Percentiles rank a stretch among this genome's conserved stretches.
Conservation (phyloP, 2,329 filamentous ascomycete species). For the Xylariaceae sp. region DNA sequence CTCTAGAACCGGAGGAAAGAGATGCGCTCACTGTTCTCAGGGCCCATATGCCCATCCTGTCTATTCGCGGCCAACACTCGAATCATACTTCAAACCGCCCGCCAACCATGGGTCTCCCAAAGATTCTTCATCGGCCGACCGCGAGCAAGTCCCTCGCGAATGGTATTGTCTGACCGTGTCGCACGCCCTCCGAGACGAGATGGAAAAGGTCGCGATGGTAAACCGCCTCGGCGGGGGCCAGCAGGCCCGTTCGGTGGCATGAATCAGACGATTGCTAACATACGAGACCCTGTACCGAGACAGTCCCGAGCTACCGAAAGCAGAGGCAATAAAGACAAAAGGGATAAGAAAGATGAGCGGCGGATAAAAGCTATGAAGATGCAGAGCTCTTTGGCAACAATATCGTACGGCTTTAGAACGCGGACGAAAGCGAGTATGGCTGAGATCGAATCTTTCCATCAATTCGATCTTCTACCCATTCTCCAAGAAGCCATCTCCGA, state of each 20-base stretch:
- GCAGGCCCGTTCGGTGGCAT: conserved; percentile 58
- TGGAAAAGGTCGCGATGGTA: conserved; percentile 37
- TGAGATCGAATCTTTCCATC: conserved; percentile 76
- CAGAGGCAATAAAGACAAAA: conserved; percentile 20
- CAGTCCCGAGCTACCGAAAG: conserved; percentile 17
- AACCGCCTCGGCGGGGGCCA: conserved; percentile 41
- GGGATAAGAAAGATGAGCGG: conserved; percentile 50
- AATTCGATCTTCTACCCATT: conserved; percentile 73
- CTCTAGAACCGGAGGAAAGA: not conserved
- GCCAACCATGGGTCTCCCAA: conserved; percentile 28
- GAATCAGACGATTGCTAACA: conserved; percentile 55
- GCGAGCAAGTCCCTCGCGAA: conserved; percentile 51
- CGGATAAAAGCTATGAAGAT: conserved; percentile 88
- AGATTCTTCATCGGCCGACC: conserved; percentile 27
- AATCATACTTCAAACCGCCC: conserved; percentile 13
- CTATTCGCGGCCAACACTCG: conserved; percentile 26
- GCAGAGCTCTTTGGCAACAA: conserved; percentile 76
- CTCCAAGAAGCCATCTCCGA: conserved; percentile 71
- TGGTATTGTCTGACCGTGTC: conserved; percentile 61
- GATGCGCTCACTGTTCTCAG: conserved; percentile 28
- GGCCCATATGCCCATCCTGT: conserved; percentile 36
- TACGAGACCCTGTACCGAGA: conserved; percentile 31
- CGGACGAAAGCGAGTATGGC: conserved; percentile 46
- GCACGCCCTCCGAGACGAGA: conserved; percentile 42
- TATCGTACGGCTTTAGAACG: conserved; percentile 72